Percentiles rank a stretch among this genome's conserved stretches.
phyloP scores from a whole-genome alignment of 345 rosid species.

The Eucalyptus marginata region DNA sequence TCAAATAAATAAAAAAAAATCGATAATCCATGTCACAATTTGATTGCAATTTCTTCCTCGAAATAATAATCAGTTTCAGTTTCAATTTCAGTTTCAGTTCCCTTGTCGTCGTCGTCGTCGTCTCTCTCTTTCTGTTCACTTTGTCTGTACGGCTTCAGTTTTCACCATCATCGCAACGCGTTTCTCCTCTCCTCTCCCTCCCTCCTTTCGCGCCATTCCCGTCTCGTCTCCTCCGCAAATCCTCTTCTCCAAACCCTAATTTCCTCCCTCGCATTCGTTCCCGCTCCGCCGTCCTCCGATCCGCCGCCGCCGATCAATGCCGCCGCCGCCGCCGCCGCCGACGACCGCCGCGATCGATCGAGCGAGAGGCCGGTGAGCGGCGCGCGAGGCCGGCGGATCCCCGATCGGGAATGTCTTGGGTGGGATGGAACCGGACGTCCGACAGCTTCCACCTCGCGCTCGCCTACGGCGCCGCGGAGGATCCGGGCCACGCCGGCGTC shows the following conservation, averaged over 20 bases:
- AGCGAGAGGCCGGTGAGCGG: not conserved
- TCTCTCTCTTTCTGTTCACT: not conserved
- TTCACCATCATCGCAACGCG: not conserved
- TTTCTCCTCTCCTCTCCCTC: not conserved
- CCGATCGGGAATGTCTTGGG: constrained; percentile 76
- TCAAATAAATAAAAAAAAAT: not conserved
- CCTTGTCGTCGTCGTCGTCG: not conserved
- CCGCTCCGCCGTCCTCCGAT: not conserved
- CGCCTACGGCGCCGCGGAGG: constrained; percentile 54
- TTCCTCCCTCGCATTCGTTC: not conserved
- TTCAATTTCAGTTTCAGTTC: not conserved
- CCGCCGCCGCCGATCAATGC: not conserved
- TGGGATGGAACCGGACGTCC: constrained; percentile 92
- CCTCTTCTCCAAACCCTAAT: not conserved
- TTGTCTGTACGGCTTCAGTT: not conserved
- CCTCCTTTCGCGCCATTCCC: not conserved
- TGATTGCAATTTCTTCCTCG: not conserved
- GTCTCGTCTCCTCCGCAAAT: not conserved
- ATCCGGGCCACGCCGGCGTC: constrained; percentile 3
- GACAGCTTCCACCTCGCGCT: constrained; percentile 73
- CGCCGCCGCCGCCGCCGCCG: not conserved
- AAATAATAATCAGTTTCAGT: not conserved
- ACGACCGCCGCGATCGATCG: constrained; percentile 7
- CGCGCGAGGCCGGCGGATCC: not conserved
- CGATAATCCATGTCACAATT: not conserved